phyloP scores from a whole-genome alignment of 257 asterid species.

The Nicotiana knightiana region DNA sequence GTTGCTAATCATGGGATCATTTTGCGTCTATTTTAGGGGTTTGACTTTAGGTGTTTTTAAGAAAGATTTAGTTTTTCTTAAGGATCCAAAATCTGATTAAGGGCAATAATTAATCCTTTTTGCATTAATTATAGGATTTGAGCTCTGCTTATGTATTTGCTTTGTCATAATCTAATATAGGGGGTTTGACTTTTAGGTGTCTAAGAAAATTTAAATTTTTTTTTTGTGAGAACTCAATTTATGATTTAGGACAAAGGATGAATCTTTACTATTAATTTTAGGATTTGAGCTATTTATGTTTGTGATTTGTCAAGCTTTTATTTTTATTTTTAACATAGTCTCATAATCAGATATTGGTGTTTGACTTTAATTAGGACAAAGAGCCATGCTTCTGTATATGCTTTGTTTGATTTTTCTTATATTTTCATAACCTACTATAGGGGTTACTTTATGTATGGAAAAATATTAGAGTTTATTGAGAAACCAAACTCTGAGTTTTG shows the following conservation, averaged over 20 bases:
- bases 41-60: constrained; percentile 14
- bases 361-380: neutral
- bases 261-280: neutral
- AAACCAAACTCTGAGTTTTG: neutral
- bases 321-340: neutral
- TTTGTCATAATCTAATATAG: neutral
- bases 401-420: neutral
- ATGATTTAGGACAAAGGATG: neutral
- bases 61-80: neutral
- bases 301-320: neutral
- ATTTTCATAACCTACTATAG: neutral
- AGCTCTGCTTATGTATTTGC: neutral
- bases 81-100: neutral
- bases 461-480: neutral
- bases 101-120: neutral
- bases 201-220: neutral
- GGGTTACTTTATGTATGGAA: neutral
- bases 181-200: neutral
- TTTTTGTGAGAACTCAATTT: neutral
- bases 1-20: neutral
- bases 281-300: neutral
- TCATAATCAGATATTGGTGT: neutral
- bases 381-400: neutral
- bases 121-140: neutral
- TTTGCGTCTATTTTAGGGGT: constrained; percentile 11